These are phyloP conservation scores for Cytidiella melzeri DNA, from an alignment of 768 basidiomycete genomes.

Conservation along the genomic window DNA sequence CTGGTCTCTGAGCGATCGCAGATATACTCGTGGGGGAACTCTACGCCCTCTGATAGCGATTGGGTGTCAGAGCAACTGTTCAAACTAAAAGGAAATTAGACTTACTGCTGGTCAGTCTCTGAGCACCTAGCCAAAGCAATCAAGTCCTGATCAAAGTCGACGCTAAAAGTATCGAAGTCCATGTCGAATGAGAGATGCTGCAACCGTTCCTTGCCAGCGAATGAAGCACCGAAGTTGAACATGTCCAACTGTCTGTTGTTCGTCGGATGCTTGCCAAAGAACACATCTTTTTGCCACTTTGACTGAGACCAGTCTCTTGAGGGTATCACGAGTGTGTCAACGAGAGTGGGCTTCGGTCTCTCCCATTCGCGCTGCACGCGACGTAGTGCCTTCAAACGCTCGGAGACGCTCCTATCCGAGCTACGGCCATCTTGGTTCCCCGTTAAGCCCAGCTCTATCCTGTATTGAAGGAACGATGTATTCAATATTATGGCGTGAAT, in stretches of 20 bases:
- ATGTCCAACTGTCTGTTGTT: constrained; percentile 3
- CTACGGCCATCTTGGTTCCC: constrained; percentile 2
- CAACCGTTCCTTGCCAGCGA: constrained; percentile 3
- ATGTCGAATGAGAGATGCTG: constrained; percentile 3
- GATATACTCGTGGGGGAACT: constrained; percentile 7
- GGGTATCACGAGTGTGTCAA: not conserved
- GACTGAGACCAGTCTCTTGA: constrained; percentile 9
- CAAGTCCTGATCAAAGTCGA: constrained; percentile 12
- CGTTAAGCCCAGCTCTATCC: constrained; percentile 4
- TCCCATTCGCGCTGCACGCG: constrained; percentile 2
- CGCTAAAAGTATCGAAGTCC: constrained; percentile 4
- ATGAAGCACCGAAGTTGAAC: constrained; percentile 1
- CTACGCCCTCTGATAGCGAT: not conserved
- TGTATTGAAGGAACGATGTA: constrained; percentile 5
- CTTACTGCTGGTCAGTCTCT: too few species aligned
- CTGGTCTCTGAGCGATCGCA: constrained; percentile 7
- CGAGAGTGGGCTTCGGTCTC: not conserved
- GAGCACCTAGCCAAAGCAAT: constrained; percentile 3
- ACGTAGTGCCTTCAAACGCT: not conserved
- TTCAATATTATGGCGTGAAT: not conserved
- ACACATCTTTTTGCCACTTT: constrained; percentile 8
- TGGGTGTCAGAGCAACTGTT: too few species aligned
- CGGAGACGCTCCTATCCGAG: not conserved
- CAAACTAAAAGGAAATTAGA: too few species aligned
- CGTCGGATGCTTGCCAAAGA: constrained; percentile 2